Percentiles rank a stretch among this genome's conserved stretches.
Evolutionary conservation across 2,329 filamentous ascomycete species (phyloP).

Genomic region (Metarhizium robertsii): DNA sequence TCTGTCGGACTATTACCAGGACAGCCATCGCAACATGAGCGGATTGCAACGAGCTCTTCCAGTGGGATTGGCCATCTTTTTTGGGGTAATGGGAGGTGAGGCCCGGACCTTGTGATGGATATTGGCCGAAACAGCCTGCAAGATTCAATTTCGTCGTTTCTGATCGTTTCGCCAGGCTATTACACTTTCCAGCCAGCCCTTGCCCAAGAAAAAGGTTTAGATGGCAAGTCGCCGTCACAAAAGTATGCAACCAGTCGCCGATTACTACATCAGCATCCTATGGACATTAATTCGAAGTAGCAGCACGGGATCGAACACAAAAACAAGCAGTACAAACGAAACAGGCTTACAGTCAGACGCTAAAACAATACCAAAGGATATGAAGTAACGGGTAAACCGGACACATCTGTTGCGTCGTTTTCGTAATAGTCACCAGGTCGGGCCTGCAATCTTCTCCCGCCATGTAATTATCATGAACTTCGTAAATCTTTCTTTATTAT

Average conservation of each 20-base stretch:
- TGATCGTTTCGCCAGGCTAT: conserved; percentile 16
- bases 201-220: conserved; percentile 12
- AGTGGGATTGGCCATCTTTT: conserved; percentile 26
- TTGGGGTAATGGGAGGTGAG: conserved; percentile 27
- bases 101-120: not conserved
- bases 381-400: not conserved
- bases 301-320: not conserved
- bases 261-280: not conserved
- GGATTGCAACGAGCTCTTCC: conserved; percentile 26
- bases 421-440: not conserved
- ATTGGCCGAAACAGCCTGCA: not conserved
- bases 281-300: not conserved
- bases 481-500: not conserved
- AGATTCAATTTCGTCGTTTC: not conserved
- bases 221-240: conserved; percentile 5
- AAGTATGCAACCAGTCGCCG: conserved; percentile 5
- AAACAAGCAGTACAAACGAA: not conserved
- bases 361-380: not conserved
- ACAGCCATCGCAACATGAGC: conserved; percentile 16
- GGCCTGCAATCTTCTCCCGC: not conserved
- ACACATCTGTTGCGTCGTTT: not conserved
- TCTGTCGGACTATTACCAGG: not conserved
- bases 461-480: not conserved
- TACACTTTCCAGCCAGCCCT: conserved; percentile 29
- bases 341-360: not conserved